Percentiles rank a stretch among this genome's conserved stretches.
Conservation (phyloP, 306 rosid species). For the Casuarina glauca region DNA sequence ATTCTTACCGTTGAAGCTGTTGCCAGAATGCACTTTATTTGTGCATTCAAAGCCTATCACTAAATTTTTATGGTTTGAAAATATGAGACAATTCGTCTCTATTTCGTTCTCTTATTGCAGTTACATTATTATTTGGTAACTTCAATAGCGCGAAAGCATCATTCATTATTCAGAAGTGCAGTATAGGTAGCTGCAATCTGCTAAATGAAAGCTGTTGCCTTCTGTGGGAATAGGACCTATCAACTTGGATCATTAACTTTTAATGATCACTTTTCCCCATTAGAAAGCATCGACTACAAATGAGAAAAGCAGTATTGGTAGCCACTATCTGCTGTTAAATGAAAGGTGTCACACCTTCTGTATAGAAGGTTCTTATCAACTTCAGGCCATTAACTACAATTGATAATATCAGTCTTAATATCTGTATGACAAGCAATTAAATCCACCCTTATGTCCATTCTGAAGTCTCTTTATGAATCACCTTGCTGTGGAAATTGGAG, state of each 20-base stretch:
- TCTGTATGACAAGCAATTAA: neutral
- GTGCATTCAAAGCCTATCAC: neutral
- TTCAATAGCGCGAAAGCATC: neutral
- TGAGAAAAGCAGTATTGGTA: neutral
- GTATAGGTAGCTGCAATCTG: neutral
- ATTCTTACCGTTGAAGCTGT: neutral
- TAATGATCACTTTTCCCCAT: neutral
- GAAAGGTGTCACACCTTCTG: neutral
- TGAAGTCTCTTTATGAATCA: neutral
- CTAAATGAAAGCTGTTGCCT: neutral
- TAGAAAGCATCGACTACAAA: neutral
- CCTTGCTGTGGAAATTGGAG: neutral
- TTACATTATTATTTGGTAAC: neutral
- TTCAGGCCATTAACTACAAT: neutral
- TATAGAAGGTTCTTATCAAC: neutral
- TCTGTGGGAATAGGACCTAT: neutral
- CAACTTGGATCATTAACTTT: neutral
- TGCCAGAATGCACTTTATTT: neutral
- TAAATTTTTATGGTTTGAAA: neutral
- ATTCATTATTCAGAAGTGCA: neutral
- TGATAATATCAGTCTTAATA: neutral
- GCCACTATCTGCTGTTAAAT: neutral
- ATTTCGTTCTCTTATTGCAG: neutral
- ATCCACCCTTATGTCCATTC: neutral
- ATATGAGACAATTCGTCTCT: neutral